Conservation (phyloP, 2,329 filamentous ascomycete species). For the Alternaria sp. region DNA sequence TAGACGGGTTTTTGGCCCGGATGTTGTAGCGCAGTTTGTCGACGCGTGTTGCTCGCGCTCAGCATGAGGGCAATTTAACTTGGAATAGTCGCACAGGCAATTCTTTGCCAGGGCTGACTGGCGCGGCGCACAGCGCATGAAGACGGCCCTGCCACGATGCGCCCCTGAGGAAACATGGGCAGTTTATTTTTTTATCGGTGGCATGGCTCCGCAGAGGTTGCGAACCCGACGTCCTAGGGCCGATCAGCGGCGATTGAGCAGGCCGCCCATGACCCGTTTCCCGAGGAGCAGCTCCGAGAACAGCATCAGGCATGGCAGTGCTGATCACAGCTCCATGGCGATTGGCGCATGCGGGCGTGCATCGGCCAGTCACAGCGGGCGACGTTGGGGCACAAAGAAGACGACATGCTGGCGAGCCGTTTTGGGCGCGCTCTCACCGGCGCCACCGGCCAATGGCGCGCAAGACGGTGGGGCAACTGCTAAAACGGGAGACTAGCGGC, state of each 20-base stretch:
- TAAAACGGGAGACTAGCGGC: constrained; percentile 49
- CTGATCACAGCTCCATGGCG: constrained; percentile 36
- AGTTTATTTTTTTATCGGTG: constrained; percentile 24
- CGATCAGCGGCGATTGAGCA: constrained; percentile 38
- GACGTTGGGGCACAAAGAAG: constrained; percentile 32
- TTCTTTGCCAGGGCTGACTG: constrained; percentile 23
- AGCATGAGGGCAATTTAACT: constrained; percentile 42
- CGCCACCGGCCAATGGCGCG: constrained; percentile 28
- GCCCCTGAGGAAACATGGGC: constrained; percentile 22
- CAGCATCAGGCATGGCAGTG: constrained; percentile 29
- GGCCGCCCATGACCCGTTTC: constrained; percentile 34
- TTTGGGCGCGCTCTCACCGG: constrained; percentile 42
- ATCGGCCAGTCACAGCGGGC: constrained; percentile 35
- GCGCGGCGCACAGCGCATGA: constrained; percentile 21
- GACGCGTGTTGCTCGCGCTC: constrained; percentile 38
- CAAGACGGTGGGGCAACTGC: constrained; percentile 40
- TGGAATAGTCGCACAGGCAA: constrained; percentile 28
- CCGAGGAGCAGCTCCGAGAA: constrained; percentile 40
- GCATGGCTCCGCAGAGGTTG: constrained; percentile 35
- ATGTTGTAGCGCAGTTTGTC: constrained; percentile 24
- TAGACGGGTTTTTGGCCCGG: constrained; percentile 32
- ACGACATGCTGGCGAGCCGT: constrained; percentile 35
- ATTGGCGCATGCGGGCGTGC: constrained; percentile 30
- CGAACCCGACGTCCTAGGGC: constrained; percentile 27
- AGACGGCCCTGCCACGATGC: constrained; percentile 20